phyloP scores from a whole-genome alignment of 2,329 filamentous ascomycete genomes.

The Pestalotiopsis sp. region DNA sequence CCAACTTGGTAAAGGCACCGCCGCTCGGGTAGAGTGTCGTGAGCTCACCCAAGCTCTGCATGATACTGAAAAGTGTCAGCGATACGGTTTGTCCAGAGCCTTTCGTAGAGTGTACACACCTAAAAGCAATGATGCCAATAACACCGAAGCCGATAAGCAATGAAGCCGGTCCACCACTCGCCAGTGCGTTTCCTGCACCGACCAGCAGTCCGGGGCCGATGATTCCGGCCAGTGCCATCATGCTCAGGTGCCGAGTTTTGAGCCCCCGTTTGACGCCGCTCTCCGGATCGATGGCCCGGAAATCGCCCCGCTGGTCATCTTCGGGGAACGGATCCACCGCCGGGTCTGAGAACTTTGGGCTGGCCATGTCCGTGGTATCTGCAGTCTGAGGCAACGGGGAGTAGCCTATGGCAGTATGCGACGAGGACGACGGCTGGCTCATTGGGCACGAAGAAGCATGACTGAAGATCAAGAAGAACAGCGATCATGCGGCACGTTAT shows the following conservation, averaged over 20 bases:
- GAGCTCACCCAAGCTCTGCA: slow-evolving; percentile 75
- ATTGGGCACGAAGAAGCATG: background rate
- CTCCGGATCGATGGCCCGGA: slow-evolving; percentile 38
- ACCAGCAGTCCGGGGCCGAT: slow-evolving; percentile 74
- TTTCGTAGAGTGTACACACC: slow-evolving; percentile 17
- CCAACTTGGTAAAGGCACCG: slow-evolving; percentile 71
- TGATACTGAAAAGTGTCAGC: slow-evolving; percentile 49
- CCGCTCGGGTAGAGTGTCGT: slow-evolving; percentile 73
- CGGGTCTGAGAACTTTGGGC: slow-evolving; percentile 1
- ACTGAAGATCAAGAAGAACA: background rate
- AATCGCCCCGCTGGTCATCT: slow-evolving; percentile 6
- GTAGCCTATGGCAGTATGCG: background rate
- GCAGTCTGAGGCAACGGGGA: background rate
- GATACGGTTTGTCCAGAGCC: background rate
- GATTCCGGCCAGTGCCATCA: slow-evolving; percentile 66
- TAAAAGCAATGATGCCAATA: slow-evolving; percentile 67
- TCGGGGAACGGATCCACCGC: background rate
- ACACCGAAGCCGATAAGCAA: slow-evolving; percentile 74
- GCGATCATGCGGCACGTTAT: background rate
- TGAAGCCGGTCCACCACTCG: slow-evolving; percentile 70
- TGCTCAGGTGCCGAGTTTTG: slow-evolving; percentile 64
- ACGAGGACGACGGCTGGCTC: background rate
- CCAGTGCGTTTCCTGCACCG: slow-evolving; percentile 70
- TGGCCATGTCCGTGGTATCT: slow-evolving; percentile 8
- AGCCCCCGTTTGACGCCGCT: slow-evolving; percentile 68